phyloP scores from a whole-genome alignment of 345 rosid species.

The Populus ilicifolia region DNA sequence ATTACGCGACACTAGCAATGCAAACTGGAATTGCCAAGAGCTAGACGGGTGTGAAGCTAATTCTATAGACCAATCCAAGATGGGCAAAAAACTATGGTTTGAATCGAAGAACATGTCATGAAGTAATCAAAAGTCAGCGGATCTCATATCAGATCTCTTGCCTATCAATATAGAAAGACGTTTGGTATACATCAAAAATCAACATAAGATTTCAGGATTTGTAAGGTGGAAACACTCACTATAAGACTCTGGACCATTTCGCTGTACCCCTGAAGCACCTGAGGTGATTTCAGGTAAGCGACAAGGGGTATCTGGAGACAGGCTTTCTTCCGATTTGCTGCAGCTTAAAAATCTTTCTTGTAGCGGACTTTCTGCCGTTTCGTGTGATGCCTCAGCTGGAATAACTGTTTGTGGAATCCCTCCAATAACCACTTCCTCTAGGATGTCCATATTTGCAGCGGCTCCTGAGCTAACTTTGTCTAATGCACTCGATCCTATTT shows the following conservation, averaged over 20 bases:
- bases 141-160: background rate
- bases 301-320: background rate
- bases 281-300: slow-evolving; percentile 3
- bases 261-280: background rate
- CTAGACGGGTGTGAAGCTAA: background rate
- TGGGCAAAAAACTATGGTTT: background rate
- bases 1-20: background rate
- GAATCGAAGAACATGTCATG: background rate
- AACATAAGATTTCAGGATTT: background rate
- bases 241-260: background rate
- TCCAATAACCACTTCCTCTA: background rate
- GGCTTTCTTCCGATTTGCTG: slow-evolving; percentile 6
- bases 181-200: background rate
- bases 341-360: slow-evolving; percentile 4
- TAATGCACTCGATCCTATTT: background rate
- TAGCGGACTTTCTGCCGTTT: background rate
- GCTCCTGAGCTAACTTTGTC: background rate
- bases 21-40: background rate
- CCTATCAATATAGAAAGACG: background rate
- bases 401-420: background rate
- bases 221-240: background rate
- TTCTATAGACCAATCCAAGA: background rate
- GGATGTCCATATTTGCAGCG: background rate
- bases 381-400: background rate
- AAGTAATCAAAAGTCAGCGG: background rate